These are phyloP conservation scores for Verticillium nubilum DNA, from an alignment of 2,329 filamentous ascomycete genomes.

Conservation along the genomic window DNA sequence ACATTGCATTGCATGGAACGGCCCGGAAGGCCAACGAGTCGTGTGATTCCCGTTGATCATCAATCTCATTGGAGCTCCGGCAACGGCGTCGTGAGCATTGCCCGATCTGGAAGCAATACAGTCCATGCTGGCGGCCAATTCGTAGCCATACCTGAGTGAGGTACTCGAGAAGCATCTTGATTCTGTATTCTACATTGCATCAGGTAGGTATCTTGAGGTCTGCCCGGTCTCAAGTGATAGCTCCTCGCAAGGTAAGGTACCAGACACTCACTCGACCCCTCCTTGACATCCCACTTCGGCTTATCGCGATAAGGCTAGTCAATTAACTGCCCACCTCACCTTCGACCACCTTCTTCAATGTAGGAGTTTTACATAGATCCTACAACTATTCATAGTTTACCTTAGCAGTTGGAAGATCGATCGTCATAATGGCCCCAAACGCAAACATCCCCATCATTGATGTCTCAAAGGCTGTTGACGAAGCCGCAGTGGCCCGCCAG, in stretches of 20 bases:
- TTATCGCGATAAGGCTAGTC: not conserved
- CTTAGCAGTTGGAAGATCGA: not conserved
- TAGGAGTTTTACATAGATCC: not conserved
- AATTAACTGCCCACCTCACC: not conserved
- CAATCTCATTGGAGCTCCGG: not conserved
- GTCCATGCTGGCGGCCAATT: too few relatives aligned
- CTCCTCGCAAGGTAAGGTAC: not conserved
- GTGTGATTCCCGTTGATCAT: not conserved
- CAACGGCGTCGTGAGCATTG: not conserved
- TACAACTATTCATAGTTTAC: not conserved
- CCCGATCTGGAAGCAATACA: not conserved
- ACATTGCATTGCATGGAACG: not conserved
- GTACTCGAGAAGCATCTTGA: not conserved
- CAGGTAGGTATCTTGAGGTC: too few relatives aligned
- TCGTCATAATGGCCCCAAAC: conserved; percentile 4
- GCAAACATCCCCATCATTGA: conserved; percentile 76
- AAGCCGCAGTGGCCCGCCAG: conserved; percentile 53
- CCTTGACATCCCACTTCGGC: not conserved
- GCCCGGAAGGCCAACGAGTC: not conserved
- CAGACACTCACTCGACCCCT: not conserved
- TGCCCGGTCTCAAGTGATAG: not conserved
- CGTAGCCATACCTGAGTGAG: too few relatives aligned
- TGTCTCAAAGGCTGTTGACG: conserved; percentile 55
- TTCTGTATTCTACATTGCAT: too few relatives aligned
- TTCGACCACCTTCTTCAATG: not conserved